Base-by-base conservation (phyloP, 257 asterid genomes). In the Scutellaria galericulata region DNA sequence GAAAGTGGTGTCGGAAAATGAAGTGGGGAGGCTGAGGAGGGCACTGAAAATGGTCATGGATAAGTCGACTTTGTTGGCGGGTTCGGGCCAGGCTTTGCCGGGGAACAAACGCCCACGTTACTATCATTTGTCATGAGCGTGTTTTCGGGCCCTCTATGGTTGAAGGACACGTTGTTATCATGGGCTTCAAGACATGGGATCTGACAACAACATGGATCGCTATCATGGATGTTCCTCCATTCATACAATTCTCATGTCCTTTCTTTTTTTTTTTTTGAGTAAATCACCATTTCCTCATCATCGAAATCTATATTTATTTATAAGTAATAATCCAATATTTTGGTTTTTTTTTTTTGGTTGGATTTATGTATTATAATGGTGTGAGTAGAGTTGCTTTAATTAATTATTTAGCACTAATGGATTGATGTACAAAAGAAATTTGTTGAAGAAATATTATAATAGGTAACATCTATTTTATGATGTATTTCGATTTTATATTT, bases 91-190 rank as follows among this genome's bases (percentile, higher is more conserved):
- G 81, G 72, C 35, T 46, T 72, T 88, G 90, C 88, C 85, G 83
- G 90, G 88, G 24, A 80, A 66, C 74, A 91, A 91, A 68, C 86
- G 96, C 56, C 85, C 92, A 68, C 96, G 96, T 87, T 89, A 81
- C 81, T 87, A 84, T 85, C 95, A 82, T 12, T 13, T 59, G 53
- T 75, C 75, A 59, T 11, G 48, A 7, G 6, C 58, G 44, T 64
- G 75, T 44, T 31, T 31, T 31, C 12, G 77, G 77, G 77, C 63
- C 70, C 64, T 7, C 5, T 0, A 1, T 0, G 1, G 6, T 18
- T 18, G 46, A 58, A 62, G 48, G 77, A 79, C 60, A 27, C 55
- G 79, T 74, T 54, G 69, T 73, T 73, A 37, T 78, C 79, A 78
- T 62, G 69, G 39, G 9, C 11, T 59, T 62, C 13, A 42, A 59